phyloP scores from a whole-genome alignment of 2,329 filamentous ascomycete genomes.

The Colletotrichum magnum region DNA sequence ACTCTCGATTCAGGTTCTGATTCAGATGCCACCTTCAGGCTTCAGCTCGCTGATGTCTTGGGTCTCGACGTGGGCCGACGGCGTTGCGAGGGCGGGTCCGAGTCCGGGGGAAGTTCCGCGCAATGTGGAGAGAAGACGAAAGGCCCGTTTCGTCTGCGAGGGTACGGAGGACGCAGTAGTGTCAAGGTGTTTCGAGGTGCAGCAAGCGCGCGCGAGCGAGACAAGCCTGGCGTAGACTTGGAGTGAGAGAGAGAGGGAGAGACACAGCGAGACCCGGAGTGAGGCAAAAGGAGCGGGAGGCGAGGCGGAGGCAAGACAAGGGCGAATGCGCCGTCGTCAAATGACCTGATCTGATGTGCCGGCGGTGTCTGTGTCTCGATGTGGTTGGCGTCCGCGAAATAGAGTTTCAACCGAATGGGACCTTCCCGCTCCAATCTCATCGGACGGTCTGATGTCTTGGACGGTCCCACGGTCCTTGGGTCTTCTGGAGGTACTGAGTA shows the following conservation, averaged over 20 bases:
- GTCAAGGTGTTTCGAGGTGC: too few species aligned
- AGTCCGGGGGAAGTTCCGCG: background rate
- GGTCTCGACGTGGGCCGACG: slow-evolving; percentile 3
- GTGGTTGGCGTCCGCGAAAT: slow-evolving; percentile 28
- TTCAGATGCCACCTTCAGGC: slow-evolving; percentile 1
- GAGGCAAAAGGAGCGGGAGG: background rate
- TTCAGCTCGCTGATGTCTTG: slow-evolving; percentile 1
- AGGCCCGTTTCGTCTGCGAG: background rate
- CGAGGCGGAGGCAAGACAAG: slow-evolving; percentile 25
- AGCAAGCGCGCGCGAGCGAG: too few species aligned
- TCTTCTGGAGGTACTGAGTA: too few species aligned
- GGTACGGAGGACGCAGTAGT: too few species aligned
- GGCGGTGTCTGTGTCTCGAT: slow-evolving; percentile 33
- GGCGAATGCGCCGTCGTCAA: slow-evolving; percentile 28
- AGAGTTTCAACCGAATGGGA: slow-evolving; percentile 38
- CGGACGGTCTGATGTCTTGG: slow-evolving; percentile 16
- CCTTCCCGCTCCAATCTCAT: slow-evolving; percentile 24
- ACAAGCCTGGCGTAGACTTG: too few species aligned
- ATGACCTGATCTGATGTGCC: slow-evolving; percentile 36
- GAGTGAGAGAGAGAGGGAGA: too few species aligned
- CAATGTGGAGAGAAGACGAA: background rate
- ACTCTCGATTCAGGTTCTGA: background rate
- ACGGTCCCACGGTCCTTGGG: too few species aligned
- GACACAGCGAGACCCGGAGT: too few species aligned
- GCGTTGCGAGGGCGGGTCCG: slow-evolving; percentile 8